Base-by-base conservation (phyloP, 169 alveolate species). In the Perkinsus marinus region DNA sequence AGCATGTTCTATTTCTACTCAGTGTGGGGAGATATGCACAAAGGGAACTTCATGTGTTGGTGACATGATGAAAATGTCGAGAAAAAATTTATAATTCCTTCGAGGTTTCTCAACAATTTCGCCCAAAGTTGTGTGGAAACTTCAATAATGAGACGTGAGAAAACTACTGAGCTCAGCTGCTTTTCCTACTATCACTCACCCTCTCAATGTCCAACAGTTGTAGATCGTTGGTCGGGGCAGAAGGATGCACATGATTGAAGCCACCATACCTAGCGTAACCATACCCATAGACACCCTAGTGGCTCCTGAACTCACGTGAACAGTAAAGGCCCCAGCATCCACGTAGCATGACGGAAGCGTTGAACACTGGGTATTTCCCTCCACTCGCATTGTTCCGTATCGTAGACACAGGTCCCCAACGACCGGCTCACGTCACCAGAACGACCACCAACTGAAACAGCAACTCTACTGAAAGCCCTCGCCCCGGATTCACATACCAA, bases 301-400 rank as follows among this genome's bases (percentile, higher is more conserved):
- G 46, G 46, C 46, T 10, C 19, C 3, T 3, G 19, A 6, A 7
- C 79, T 57, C 34, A 57, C 13, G 94, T 68, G 41, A 89, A 93
- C 57, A 93, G 92, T 26, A 90, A 90, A 57, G 92, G 38, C 39
- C 39, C 39, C 47, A 57, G 89, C 68, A 26, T 19, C 97, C 98
- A 96, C 43, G 97, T 93, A 0, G 97, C 93, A 92, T 97, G 98
- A 91, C 98, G 95, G 92, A 97, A 97, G 93, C 98, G 94, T 91
- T 95, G 92, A 37, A 97, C 95, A 37, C 97, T 93, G 30, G 96
- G 96, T 43, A 96, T 94, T 90, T 96, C 94, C 39, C 95, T 93
- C 99, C 99, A 98, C 92, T 97, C 98, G 39, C 98, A 96, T 0
- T 97, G 96, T 94, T 97, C 99, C 46, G 99, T 97, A 93, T 98